These are phyloP conservation scores for Setaria italica DNA, from an alignment of 202 grass and related monocot genomes.

Conservation along the genomic window DNA sequence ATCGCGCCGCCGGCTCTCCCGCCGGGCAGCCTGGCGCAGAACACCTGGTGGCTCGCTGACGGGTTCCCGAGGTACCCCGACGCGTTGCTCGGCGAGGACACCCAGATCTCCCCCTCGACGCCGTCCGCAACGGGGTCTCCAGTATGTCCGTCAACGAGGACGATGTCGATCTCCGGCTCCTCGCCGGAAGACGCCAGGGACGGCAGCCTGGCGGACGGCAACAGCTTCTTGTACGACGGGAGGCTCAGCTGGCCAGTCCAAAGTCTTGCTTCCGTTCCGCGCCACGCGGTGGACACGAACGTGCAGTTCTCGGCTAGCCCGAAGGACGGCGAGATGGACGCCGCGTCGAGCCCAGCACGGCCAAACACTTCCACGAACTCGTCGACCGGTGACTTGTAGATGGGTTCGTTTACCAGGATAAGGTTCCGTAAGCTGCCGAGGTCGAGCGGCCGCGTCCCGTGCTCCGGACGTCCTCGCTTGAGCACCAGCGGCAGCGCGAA, in stretches of 20 bases:
- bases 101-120: slow-evolving; percentile 63
- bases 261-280: neutral
- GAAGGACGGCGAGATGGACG: slow-evolving; percentile 54
- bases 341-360: slow-evolving; percentile 35
- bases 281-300: slow-evolving; percentile 63
- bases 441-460: slow-evolving; percentile 32
- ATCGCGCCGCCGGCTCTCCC: neutral
- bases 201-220: slow-evolving; percentile 51
- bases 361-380: slow-evolving; percentile 49
- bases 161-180: slow-evolving; percentile 32
- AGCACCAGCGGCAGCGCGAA: slow-evolving; percentile 55
- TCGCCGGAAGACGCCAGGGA: neutral
- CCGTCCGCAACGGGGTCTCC: slow-evolving; percentile 50
- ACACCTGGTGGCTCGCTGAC: slow-evolving; percentile 33
- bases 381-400: slow-evolving; percentile 43
- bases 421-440: slow-evolving; percentile 53
- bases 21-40: slow-evolving; percentile 11
- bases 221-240: slow-evolving; percentile 52
- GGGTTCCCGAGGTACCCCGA: slow-evolving; percentile 51
- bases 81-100: slow-evolving; percentile 59
- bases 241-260: neutral
- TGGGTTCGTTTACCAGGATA: slow-evolving; percentile 56
- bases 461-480: slow-evolving; percentile 30
- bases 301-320: slow-evolving; percentile 66
- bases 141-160: slow-evolving; percentile 34